These are phyloP conservation scores for Mycena maculata DNA, from an alignment of 768 basidiomycete species.

Conservation along the genomic window DNA sequence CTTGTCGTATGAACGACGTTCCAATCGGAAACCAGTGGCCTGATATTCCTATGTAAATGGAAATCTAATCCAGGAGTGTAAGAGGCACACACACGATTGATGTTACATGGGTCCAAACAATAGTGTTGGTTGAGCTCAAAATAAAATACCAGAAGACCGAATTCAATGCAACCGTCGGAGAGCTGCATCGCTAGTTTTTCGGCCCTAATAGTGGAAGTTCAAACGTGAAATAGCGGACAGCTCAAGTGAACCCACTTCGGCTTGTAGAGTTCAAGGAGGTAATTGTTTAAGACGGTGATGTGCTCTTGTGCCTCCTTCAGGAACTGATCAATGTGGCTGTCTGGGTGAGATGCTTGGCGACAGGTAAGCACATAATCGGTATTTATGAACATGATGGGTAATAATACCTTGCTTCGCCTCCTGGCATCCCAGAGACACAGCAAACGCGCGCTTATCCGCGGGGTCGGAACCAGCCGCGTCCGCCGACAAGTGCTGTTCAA, in stretches of 20 bases:
- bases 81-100: neutral
- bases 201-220: slow-evolving; percentile 9
- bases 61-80: neutral
- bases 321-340: slow-evolving; percentile 22
- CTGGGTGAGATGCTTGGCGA: neutral
- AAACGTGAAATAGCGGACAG: neutral
- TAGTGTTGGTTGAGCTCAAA: slow-evolving; percentile 17
- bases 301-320: slow-evolving; percentile 17
- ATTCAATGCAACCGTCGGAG: slow-evolving; percentile 26
- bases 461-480: slow-evolving; percentile 3
- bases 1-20: slow-evolving; percentile 4
- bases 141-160: slow-evolving; percentile 22
- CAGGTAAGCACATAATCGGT: neutral
- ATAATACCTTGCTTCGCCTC: slow-evolving; percentile 23
- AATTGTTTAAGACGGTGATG: slow-evolving; percentile 14
- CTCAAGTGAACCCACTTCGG: slow-evolving; percentile 9
- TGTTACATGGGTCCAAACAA: slow-evolving; percentile 5
- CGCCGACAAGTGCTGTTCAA: slow-evolving; percentile 1
- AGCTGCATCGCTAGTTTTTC: slow-evolving; percentile 25
- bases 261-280: slow-evolving; percentile 26
- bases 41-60: neutral
- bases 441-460: slow-evolving; percentile 20
- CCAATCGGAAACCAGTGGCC: slow-evolving; percentile 14
- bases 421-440: slow-evolving; percentile 8
- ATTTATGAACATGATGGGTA: neutral